Base-by-base conservation (phyloP, 1,284 basidiomycete species). In the Ustilago trichophora region DNA sequence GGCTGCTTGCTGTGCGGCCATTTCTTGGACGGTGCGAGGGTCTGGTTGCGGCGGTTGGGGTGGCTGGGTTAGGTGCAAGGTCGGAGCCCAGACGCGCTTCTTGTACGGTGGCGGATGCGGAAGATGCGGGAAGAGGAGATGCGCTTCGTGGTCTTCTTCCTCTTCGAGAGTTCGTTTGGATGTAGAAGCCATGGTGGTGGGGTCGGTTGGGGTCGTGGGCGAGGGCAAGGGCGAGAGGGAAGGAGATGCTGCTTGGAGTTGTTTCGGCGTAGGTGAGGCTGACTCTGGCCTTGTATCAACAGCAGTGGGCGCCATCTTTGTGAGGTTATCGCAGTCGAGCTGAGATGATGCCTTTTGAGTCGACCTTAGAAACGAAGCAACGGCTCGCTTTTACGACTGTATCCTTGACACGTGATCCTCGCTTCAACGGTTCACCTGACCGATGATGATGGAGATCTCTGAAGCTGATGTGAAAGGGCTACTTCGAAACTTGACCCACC, bases 31-130 rank as follows among this genome's bases (percentile, higher is more conserved):
- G 57, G 89, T 85, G 49, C 89, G 84, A 59, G 88, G 87, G 11
- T 87, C 85, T 64, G 92, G 91, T 42, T 88, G 85, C 8, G 90
- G 89, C 10, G 91, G 90, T 1, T 90, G 88, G 71, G 90, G 83
- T 15, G 85, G 83, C 3, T 84, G 82, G 40, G 84, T 82, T 19
- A 85, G 81, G 71, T 87, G 69, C 21, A 54, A 31, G 0, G 44
- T 52, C 0, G 75, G 75, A 10, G 26, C 36, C 75, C 75, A 77
- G 6, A 53, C 25, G 6, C 59, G 51, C 26, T 70, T 69, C 29
- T 68, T 69, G 52, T 38, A 52, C 6, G 53, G 53, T 12, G 46
- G 52, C 1, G 64, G 57, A 6, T 42, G 21, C 2, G 29, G 13
- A 2, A 15, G 33, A 33, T 19, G 21, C 2, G 56, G 52, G 31